Conservation (phyloP, 306 rosid species). For the Arachis stenosperma region DNA sequence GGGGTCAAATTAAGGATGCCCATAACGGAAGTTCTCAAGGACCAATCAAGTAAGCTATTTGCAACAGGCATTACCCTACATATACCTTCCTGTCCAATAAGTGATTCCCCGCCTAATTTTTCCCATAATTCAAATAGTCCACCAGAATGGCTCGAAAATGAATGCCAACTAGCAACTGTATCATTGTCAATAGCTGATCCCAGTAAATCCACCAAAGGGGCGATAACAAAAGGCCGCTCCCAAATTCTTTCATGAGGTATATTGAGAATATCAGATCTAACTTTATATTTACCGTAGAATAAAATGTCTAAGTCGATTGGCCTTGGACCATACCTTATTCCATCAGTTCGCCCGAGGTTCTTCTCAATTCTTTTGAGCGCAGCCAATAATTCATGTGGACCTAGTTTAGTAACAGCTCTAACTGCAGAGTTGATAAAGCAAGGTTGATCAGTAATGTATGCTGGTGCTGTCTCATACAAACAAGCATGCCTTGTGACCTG, state of each 20-base stretch:
- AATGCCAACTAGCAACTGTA: conserved; percentile 77
- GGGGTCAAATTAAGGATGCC: conserved; percentile 92
- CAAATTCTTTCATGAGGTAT: conserved; percentile 92
- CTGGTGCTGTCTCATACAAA: conserved; percentile 91
- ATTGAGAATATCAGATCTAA: conserved; percentile 64
- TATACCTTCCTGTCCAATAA: conserved; percentile 80
- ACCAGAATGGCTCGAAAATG: conserved; percentile 63
- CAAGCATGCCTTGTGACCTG: conserved; percentile 76
- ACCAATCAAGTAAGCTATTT: conserved; percentile 71
- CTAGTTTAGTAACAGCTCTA: conserved; percentile 76
- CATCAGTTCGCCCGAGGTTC: conserved; percentile 70
- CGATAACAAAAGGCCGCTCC: conserved; percentile 95
- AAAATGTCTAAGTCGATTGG: conserved; percentile 90
- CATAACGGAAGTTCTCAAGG: conserved; percentile 70
- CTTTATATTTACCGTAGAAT: conserved; percentile 75
- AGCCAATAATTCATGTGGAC: conserved; percentile 81
- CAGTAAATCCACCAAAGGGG: conserved; percentile 82
- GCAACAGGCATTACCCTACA: conserved; percentile 78
- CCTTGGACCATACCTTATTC: conserved; percentile 92
- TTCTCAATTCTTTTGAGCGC: conserved; percentile 76
- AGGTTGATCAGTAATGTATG: conserved; percentile 85
- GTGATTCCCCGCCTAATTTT: conserved; percentile 75
- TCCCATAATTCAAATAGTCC: conserved; percentile 73
- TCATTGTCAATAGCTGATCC: conserved; percentile 71
- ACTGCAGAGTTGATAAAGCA: conserved; percentile 89